Evolutionary conservation across 345 rosid species (phyloP).

Genomic region (Populus pruinosa): DNA sequence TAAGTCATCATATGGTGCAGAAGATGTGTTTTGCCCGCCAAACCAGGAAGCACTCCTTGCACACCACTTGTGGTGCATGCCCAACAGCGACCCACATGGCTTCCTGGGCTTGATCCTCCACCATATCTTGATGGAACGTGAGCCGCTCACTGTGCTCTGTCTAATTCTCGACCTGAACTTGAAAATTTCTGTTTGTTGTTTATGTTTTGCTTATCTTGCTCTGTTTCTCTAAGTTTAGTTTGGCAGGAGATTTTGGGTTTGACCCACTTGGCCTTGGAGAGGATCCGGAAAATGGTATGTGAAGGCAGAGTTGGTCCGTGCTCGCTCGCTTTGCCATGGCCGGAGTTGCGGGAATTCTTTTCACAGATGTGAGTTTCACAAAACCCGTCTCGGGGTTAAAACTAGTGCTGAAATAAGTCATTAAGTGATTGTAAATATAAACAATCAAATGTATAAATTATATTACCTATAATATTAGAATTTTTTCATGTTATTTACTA

Average conservation of each 20-base stretch:
- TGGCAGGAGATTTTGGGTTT: constrained; percentile 87
- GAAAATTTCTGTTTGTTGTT: too few species aligned
- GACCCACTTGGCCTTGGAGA: constrained; percentile 95
- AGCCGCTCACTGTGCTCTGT: constrained; percentile 18
- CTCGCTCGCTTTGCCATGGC: constrained; percentile 82
- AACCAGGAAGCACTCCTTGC: constrained; percentile 1
- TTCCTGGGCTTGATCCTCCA: constrained; percentile 89
- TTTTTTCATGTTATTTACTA: too few species aligned
- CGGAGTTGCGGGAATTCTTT: constrained; percentile 88
- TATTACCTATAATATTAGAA: too few species aligned
- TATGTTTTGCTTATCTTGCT: not conserved
- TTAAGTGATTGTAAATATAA: too few species aligned
- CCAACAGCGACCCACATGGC: constrained; percentile 85
- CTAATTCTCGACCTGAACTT: not conserved
- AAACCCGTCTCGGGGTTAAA: too few species aligned
- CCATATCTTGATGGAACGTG: constrained; percentile 85
- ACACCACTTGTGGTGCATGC: constrained; percentile 31
- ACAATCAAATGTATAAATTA: too few species aligned
- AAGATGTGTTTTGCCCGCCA: constrained; percentile 18
- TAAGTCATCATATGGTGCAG: constrained; percentile 12
- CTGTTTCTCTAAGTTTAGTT: constrained; percentile 27
- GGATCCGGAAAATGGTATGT: constrained; percentile 84
- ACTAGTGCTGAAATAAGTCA: too few species aligned
- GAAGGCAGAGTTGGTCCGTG: constrained; percentile 88
- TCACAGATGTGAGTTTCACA: constrained; percentile 63